A percentile compares a stretch with the other conserved stretches of the same genome.
phyloP scores from a whole-genome alignment of 2,329 filamentous ascomycete genomes.

The Neonectria faginata region DNA sequence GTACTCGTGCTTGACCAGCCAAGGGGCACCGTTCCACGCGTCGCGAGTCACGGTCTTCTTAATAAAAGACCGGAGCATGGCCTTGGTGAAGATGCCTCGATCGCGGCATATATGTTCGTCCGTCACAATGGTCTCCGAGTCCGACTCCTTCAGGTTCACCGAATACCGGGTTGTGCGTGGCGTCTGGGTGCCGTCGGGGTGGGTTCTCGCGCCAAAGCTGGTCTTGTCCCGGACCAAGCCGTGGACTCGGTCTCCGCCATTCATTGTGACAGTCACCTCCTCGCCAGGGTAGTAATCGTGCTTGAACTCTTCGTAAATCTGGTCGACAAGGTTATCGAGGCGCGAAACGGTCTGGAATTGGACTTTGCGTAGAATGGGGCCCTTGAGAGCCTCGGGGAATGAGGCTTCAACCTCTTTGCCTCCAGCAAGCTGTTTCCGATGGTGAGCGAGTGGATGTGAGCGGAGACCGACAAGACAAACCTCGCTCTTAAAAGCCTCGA shows the following conservation, averaged over 20 bases:
- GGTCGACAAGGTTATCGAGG: constrained; percentile 82
- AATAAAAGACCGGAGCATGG: constrained; percentile 91
- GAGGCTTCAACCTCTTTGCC: constrained; percentile 90
- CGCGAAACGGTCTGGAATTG: constrained; percentile 91
- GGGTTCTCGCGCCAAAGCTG: constrained; percentile 70
- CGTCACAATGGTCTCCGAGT: constrained; percentile 82
- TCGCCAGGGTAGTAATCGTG: constrained; percentile 93
- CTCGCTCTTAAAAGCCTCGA: constrained; percentile 92
- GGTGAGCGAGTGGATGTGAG: constrained; percentile 28
- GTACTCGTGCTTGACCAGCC: constrained; percentile 90
- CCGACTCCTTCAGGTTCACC: constrained; percentile 77
- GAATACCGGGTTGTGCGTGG: constrained; percentile 83
- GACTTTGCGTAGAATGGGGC: constrained; percentile 88
- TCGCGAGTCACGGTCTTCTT: constrained; percentile 94
- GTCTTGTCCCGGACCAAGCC: constrained; percentile 89
- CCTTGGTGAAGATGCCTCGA: constrained; percentile 92
- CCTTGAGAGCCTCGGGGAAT: constrained; percentile 91
- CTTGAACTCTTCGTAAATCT: constrained; percentile 83
- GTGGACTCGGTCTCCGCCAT: constrained; percentile 75
- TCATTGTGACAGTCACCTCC: constrained; percentile 78
- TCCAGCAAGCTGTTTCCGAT: constrained; percentile 71
- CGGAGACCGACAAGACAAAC: constrained; percentile 62
- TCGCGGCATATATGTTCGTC: constrained; percentile 87
- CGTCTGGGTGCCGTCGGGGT: constrained; percentile 76
- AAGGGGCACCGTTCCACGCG: constrained; percentile 95